A percentile compares a stretch with the other conserved stretches of the same genome.
Conservation (phyloP, 1,139 yeast genomes). For the Magnusiomyces fungicola region DNA sequence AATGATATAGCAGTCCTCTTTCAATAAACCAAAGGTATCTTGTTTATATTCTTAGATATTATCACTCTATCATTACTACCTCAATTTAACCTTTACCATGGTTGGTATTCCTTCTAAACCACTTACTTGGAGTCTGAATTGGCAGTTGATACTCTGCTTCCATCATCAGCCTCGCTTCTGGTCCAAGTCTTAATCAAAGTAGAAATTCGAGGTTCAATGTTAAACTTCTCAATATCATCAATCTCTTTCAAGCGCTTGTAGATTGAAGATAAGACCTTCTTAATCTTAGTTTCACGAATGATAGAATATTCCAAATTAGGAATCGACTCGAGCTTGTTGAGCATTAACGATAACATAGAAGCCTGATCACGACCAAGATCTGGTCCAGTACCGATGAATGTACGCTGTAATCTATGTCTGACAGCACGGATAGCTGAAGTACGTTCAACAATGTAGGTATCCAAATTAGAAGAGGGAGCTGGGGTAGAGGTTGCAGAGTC, state of each 20-base stretch:
- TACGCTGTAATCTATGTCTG: conserved; percentile 31
- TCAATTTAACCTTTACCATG: no score
- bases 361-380: conserved; percentile 24
- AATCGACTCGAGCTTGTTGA: conserved; percentile 28
- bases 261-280: conserved; percentile 30
- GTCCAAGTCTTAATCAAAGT: conserved; percentile 29
- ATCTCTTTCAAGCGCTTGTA: conserved; percentile 24
- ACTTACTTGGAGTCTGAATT: neutral
- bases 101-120: no score
- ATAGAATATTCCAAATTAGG: conserved; percentile 32
- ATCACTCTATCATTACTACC: no score
- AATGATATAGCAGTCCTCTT: no score
- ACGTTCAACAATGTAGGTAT: no score
- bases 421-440: conserved; percentile 18
- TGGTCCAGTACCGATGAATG: conserved; percentile 27
- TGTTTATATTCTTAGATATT: no score
- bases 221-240: conserved; percentile 21
- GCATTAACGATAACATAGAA: conserved; percentile 21
- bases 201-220: conserved; percentile 24
- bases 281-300: conserved; percentile 32
- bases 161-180: conserved; percentile 9
- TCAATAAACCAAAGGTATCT: no score
- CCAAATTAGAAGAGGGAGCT: no score
- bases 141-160: neutral
- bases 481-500: neutral